Base-by-base conservation (phyloP, 2,329 filamentous ascomycete species). In the Hypoxylon sp. region DNA sequence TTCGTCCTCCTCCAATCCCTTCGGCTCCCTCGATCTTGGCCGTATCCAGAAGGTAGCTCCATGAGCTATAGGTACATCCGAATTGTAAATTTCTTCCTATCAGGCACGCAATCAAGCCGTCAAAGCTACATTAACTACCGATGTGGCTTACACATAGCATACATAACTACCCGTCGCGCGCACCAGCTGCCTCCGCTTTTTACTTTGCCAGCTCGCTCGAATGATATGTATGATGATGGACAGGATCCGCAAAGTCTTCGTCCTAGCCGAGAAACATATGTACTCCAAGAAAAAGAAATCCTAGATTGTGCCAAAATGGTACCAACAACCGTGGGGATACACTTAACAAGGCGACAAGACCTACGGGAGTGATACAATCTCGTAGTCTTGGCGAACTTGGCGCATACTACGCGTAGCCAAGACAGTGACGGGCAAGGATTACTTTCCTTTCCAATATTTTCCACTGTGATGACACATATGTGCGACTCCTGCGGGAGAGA, bases 301-400 rank as follows among this genome's bases (percentile, higher is more conserved):
- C 31, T 42, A 53, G 46, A 35, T 37, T 52, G 42, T 46, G 52
- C 67, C 59, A 62, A 62, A 63, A 51, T 37, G 52, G 58, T 63
- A 62, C 66, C 58, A 67, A 67, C 39, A 57, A 54, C 54, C 68
- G 65, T 62, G 61, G 69, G 71, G 59, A 66, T 39, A 60, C 35
- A 42, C 37, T 35, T 51, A 59, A 61, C 52, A 44, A 72, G 70
- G 58, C 67, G 59, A 64, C 67, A 65, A 67, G 70, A 73, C 48
- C 54, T 52, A 66, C 64, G 63, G 67, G 55, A 66, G 67, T 72
- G 69, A 71, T 73, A 72, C 71, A 72, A 70, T 72, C 63, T 72
- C 58, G 61, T 68, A 44, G 47, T 62, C 74, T 76, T 76, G 75
- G 74, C 75, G 66, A 67, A 66, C 75, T 75, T 77, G 73, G 74